Evolutionary conservation across 2,329 filamentous ascomycete genomes (phyloP), one percentile per base, ranked within the genome.

Genomic region (Exutisphaerella laricina): DNA sequence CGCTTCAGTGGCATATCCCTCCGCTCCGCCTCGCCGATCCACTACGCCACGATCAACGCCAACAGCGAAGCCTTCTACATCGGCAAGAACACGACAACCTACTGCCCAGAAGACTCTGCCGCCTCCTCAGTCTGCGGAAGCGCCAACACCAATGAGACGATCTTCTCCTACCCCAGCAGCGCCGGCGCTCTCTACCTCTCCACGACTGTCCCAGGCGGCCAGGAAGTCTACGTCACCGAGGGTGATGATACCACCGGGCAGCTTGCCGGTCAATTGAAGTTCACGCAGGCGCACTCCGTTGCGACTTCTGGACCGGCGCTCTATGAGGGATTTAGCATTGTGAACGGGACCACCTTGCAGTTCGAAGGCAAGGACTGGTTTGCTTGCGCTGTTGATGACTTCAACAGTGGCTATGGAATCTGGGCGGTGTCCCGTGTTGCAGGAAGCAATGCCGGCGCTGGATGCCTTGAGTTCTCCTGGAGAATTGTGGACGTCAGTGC

Each of bases 141-240:
- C 18, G 41, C 41, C 30, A 45, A 45, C 38, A 36, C 22, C 17
- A 40, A 35, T 30, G 39, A 43, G 36, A 52, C 39, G 45, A 58
- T 57, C 52, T 59, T 59, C 40, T 48, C 46, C 45, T 53, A 39
- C 46, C 49, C 50, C 28, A 33, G 29, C 40, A 58, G 58, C 43
- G 3, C 32, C 25, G n/a, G 48, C 30, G 29, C 28, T 16, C 30
- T 53, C 46, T 16, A 17, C 31, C 50, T 61, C 42, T 44, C 42
- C 40, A 50, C 50, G 30, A 30, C 41, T n/a, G 58, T 60, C 5
- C 58, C 59, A 10, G 58, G 57, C 34, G 58, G 59, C 31, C 58
- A 61, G 42, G 47, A 54, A 38, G 43, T 56, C 45, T 63, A 60
- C 53, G 52, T 62, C 39, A 55, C 57, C n/a, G 44, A 51, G 10